A percentile compares a stretch with the other conserved stretches of the same genome.
Evolutionary conservation across 306 rosid genomes (phyloP).

Genomic region (Glycine soja): DNA sequence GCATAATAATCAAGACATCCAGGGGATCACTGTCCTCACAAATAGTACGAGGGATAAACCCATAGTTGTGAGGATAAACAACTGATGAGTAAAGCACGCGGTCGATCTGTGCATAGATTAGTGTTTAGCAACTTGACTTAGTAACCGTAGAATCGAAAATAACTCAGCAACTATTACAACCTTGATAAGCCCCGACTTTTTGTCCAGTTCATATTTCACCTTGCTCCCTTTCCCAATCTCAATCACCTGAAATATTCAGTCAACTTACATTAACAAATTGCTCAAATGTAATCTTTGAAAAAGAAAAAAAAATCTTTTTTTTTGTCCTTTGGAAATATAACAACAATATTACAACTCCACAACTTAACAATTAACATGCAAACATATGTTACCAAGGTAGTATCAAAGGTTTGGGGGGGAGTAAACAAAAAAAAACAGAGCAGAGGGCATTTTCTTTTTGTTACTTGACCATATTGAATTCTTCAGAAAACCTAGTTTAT

Average conservation of each 20-base stretch:
- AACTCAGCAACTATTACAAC: slow-evolving; percentile 44
- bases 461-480: background rate
- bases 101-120: slow-evolving; percentile 69
- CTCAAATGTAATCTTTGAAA: slow-evolving; percentile 22
- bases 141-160: slow-evolving; percentile 19
- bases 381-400: background rate
- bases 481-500: background rate
- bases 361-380: background rate
- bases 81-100: slow-evolving; percentile 94
- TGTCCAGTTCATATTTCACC: slow-evolving; percentile 96
- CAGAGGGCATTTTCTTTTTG: background rate
- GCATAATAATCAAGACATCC: slow-evolving; percentile 87
- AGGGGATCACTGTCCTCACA: slow-evolving; percentile 95
- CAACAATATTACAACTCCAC: background rate
- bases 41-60: slow-evolving; percentile 92
- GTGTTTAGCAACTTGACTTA: slow-evolving; percentile 47
- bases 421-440: slow-evolving; percentile 3
- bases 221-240: slow-evolving; percentile 92
- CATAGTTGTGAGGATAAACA: slow-evolving; percentile 96
- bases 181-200: slow-evolving; percentile 84
- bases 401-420: background rate
- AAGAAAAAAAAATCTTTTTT: background rate
- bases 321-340: background rate
- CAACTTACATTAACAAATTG: slow-evolving; percentile 1
- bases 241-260: slow-evolving; percentile 74